phyloP scores from a whole-genome alignment of 345 rosid genomes.

The Barbarea vulgaris region DNA sequence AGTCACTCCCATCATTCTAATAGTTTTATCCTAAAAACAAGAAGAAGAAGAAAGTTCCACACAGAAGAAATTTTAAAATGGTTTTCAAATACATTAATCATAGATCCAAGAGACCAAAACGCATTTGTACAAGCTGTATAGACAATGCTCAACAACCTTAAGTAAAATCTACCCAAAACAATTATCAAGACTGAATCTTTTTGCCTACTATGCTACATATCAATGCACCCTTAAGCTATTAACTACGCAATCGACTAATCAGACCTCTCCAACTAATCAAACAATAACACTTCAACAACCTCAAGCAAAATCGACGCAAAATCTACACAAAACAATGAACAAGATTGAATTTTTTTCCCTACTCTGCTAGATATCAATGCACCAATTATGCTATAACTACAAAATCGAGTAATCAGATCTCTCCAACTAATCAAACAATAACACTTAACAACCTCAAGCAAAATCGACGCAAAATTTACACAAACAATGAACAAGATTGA shows the following conservation, averaged over 20 bases:
- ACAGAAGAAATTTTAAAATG: background rate
- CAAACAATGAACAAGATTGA: background rate
- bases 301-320: no score
- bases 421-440: background rate
- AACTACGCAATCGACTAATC: background rate
- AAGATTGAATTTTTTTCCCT: background rate
- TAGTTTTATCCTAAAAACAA: conserved; percentile 56
- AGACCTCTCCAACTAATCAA: background rate
- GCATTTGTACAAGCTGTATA: background rate
- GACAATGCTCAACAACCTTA: background rate
- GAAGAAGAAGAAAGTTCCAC: background rate
- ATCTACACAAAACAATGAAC: background rate
- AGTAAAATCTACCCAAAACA: background rate
- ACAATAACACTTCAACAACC: background rate
- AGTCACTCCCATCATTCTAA: conserved; percentile 93
- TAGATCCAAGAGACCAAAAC: conserved; percentile 6
- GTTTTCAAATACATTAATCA: background rate
- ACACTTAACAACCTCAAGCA: background rate
- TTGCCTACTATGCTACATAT: background rate
- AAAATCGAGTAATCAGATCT: background rate
- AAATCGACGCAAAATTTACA: background rate
- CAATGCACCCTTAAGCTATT: background rate
- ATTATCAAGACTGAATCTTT: background rate
- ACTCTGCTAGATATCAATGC: no score
- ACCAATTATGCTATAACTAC: background rate